Conservation (phyloP, 768 basidiomycete species). For the Phylloporus sp. region DNA sequence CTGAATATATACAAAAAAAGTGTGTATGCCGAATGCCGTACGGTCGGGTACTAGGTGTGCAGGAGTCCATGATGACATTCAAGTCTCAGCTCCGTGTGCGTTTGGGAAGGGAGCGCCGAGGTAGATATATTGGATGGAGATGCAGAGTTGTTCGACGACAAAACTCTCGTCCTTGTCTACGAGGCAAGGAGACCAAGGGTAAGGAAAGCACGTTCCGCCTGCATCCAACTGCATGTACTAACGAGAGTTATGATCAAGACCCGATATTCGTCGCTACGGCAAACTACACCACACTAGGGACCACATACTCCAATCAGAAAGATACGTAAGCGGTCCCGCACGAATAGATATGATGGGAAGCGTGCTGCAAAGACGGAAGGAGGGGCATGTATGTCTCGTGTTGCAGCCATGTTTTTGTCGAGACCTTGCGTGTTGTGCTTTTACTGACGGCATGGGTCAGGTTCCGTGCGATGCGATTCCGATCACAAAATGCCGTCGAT, state of each 20-base stretch:
- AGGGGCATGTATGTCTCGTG: conserved; percentile 56
- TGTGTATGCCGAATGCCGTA: conserved; percentile 52
- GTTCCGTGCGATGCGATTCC: conserved; percentile 43
- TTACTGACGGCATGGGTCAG: conserved; percentile 38
- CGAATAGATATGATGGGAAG: conserved; percentile 65
- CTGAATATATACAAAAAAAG: conserved; percentile 40
- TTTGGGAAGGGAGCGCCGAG: conserved; percentile 32
- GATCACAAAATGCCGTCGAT: conserved; percentile 53
- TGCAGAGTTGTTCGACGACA: conserved; percentile 76
- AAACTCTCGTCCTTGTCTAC: conserved; percentile 60
- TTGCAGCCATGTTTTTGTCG: conserved; percentile 27
- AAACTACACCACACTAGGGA: conserved; percentile 55
- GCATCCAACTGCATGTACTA: conserved; percentile 19
- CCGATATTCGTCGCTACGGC: conserved; percentile 58
- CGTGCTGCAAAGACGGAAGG: conserved; percentile 51
- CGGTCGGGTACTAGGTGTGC: conserved; percentile 36
- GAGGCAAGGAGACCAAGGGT: conserved; percentile 45
- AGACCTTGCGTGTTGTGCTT: conserved; percentile 28
- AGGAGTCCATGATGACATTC: conserved; percentile 38
- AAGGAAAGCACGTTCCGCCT: conserved; percentile 28
- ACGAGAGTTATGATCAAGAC: conserved; percentile 38
- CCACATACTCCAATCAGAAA: conserved; percentile 43
- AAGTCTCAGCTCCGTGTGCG: conserved; percentile 34
- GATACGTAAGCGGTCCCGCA: conserved; percentile 48
- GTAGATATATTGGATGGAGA: conserved; percentile 61